Base-by-base conservation (phyloP, 2,329 filamentous ascomycete species). In the Metarhizium robertsii region DNA sequence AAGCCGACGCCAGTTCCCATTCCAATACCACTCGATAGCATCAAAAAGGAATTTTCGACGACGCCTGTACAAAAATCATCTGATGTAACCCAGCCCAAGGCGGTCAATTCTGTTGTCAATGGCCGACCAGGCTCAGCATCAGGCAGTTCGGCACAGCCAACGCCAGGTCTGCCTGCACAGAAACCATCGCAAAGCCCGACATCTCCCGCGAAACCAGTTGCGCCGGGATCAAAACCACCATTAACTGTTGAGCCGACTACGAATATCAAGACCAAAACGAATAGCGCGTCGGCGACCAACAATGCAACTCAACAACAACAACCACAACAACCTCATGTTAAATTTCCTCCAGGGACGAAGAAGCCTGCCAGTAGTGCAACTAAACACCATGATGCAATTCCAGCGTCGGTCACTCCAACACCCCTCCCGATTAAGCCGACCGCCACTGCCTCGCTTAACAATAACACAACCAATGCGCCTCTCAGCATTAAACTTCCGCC, bases 401-500 rank as follows among this genome's bases (percentile, higher is more conserved):
- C 50, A 49, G 10, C 18, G 11, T 20, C n/a, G 16, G 30, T 14
- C 8, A 34, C 38, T 18, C 30, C 8, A 38, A 32, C 20, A 18
- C 6, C 38, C 42, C 38, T 40, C 30, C 13, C 14, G 32, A 46
- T 6, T 20, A 43, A 25, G 20, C n/a, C 38, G 8, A 13, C 45
- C 8, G 11, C 14, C 20, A 20, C 10, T 14, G 18, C 20, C 11
- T 30, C 45, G 7, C 20, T 48, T 4, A 14, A 20, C 20, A 40
- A 34, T 13, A 48, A 10, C 25, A 32, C 51, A 16, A 32, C 46
- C 25, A 52, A 43, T 6, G 53, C 53, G n/a, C 51, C 49, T 6
- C 57, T 70, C 45, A 64, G 67, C 10, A 66, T 71, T 10, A 72
- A 70, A 43, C 60, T 69, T 13, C 65, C 71, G 6, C 59, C 65